Conservation (phyloP, 192 early-diverging fungal species). For the Linnemannia hyalina region DNA sequence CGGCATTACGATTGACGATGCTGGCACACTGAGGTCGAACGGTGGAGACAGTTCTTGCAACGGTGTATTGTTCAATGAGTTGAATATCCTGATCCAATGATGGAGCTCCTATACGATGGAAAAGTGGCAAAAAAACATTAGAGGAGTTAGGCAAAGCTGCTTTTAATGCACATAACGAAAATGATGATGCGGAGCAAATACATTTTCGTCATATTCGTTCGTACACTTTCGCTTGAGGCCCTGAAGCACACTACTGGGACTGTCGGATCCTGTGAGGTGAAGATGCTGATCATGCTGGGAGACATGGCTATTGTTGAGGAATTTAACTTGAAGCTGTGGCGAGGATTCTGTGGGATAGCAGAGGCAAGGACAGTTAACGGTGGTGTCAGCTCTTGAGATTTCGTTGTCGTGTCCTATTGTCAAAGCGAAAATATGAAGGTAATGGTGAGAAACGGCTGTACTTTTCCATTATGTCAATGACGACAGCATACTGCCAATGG, state of each 20-base stretch:
- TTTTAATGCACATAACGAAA: neutral
- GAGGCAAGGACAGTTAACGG: constrained; percentile 13
- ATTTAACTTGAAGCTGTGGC: constrained; percentile 18
- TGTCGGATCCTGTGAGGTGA: constrained; percentile 17
- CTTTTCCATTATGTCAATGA: neutral
- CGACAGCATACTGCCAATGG: no score
- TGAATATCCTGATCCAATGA: constrained; percentile 45
- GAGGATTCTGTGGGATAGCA: constrained; percentile 17
- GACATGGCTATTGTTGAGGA: constrained; percentile 17
- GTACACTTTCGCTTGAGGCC: constrained; percentile 48
- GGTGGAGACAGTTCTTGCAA: constrained; percentile 5
- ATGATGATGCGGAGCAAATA: neutral
- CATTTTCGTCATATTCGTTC: neutral
- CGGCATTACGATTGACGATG: neutral
- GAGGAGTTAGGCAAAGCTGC: neutral
- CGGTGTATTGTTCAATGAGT: constrained; percentile 25
- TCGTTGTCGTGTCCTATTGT: constrained; percentile 35
- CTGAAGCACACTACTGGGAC: constrained; percentile 31
- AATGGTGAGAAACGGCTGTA: neutral
- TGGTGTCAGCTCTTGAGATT: constrained; percentile 12
- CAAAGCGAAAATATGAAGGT: neutral
- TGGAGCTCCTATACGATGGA: constrained; percentile 26
- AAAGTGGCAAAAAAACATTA: neutral
- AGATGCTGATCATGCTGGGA: constrained; percentile 21
- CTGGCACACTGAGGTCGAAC: neutral